phyloP scores from a whole-genome alignment of 1,284 basidiomycete species.

The Grifola frondosa region DNA sequence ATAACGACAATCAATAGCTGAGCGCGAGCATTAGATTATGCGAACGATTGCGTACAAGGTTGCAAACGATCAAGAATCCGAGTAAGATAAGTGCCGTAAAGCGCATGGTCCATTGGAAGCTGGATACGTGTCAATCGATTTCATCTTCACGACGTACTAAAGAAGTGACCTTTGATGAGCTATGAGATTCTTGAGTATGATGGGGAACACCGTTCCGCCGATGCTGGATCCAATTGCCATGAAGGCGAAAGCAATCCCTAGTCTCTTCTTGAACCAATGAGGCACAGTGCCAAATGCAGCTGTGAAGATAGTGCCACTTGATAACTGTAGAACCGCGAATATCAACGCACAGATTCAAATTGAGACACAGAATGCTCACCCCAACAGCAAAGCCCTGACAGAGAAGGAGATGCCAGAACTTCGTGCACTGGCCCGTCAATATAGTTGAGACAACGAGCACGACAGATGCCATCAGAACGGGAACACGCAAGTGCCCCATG shows the following conservation, averaged over 20 bases:
- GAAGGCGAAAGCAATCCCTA: conserved; percentile 42
- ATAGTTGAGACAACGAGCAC: conserved; percentile 47
- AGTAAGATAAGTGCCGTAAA: conserved; percentile 54
- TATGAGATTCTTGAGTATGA: conserved; percentile 40
- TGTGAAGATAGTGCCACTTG: conserved; percentile 42
- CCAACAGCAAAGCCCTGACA: conserved; percentile 49
- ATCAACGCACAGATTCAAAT: not conserved
- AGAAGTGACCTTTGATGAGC: conserved; percentile 32
- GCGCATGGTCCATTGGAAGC: conserved; percentile 64
- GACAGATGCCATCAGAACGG: conserved; percentile 31
- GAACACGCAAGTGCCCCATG: conserved; percentile 45
- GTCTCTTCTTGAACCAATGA: conserved; percentile 49
- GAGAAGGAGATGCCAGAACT: conserved; percentile 54
- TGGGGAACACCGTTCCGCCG: conserved; percentile 46
- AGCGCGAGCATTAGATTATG: conserved; percentile 14
- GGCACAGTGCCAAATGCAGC: conserved; percentile 41
- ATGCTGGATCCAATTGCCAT: conserved; percentile 40
- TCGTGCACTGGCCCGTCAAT: conserved; percentile 47
- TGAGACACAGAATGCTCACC: conserved; percentile 23
- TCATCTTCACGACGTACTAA: too few relatives aligned
- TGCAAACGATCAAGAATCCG: conserved; percentile 41
- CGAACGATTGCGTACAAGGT: conserved; percentile 34
- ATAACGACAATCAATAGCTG: too few relatives aligned
- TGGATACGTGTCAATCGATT: too few relatives aligned
- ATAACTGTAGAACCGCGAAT: conserved; percentile 17